Conservation (phyloP, 805 yeast genomes). For the Pichia exigua region DNA sequence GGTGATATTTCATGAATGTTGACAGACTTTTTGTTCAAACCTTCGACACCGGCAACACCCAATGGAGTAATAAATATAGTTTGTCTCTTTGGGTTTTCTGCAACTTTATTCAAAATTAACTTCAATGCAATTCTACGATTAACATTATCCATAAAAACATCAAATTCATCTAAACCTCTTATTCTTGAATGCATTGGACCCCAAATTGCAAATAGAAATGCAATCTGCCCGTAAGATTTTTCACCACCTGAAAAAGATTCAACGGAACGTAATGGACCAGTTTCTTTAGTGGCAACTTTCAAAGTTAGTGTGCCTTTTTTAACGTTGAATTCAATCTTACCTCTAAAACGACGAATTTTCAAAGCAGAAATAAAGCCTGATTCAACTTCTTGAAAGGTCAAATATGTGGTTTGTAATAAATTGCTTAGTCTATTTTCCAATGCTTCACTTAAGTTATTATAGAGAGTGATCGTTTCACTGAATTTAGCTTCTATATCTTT, state of each 20-base stretch:
- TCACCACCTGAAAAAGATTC: slow-evolving; percentile 95
- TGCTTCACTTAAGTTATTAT: slow-evolving; percentile 28
- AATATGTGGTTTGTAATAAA: slow-evolving; percentile 32
- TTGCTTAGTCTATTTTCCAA: slow-evolving; percentile 36
- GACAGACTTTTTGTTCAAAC: slow-evolving; percentile 44
- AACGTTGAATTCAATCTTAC: slow-evolving; percentile 59
- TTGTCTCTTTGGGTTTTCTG: slow-evolving; percentile 62
- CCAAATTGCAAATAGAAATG: slow-evolving; percentile 87
- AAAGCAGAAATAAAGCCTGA: slow-evolving; percentile 52
- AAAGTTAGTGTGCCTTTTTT: slow-evolving; percentile 43
- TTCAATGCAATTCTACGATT: slow-evolving; percentile 75
- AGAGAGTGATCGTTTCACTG: slow-evolving; percentile 25
- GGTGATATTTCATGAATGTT: slow-evolving; percentile 53
- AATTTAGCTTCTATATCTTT: slow-evolving; percentile 36
- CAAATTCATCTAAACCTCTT: slow-evolving; percentile 92
- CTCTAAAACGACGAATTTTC: slow-evolving; percentile 63
- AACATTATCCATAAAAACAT: slow-evolving; percentile 94
- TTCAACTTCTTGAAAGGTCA: slow-evolving; percentile 42
- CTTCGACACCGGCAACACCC: slow-evolving; percentile 69
- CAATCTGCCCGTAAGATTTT: slow-evolving; percentile 87
- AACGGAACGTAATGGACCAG: slow-evolving; percentile 55
- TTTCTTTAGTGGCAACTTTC: slow-evolving; percentile 54
- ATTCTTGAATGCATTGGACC: slow-evolving; percentile 80
- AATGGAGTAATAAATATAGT: slow-evolving; percentile 93
- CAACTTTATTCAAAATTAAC: slow-evolving; percentile 61